phyloP scores from a whole-genome alignment of 2,329 filamentous ascomycete genomes.

The Bipolaris zeicola region DNA sequence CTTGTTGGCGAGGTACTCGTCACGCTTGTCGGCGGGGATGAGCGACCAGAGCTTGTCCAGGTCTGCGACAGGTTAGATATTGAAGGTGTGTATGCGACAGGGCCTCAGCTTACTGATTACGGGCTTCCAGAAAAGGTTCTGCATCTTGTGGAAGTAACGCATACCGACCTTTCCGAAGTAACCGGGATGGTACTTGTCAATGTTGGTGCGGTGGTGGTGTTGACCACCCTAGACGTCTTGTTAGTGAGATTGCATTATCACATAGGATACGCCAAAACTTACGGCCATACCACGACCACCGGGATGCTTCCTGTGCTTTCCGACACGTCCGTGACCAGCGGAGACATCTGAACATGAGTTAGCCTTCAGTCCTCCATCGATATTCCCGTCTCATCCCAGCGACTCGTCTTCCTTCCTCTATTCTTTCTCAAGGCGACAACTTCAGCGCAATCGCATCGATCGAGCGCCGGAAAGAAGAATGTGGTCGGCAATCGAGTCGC shows the following conservation, averaged over 20 bases:
- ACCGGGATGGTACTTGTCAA: slow-evolving; percentile 95
- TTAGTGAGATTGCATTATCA: not conserved
- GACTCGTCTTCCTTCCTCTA: not conserved
- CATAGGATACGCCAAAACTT: not conserved
- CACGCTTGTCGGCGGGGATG: slow-evolving; percentile 89
- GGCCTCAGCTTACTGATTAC: slow-evolving; percentile 5
- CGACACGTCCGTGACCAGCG: slow-evolving; percentile 85
- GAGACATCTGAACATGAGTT: not conserved
- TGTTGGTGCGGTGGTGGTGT: slow-evolving; percentile 96
- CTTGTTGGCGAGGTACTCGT: slow-evolving; percentile 85
- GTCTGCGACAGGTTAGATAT: slow-evolving; percentile 51
- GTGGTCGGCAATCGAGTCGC: not conserved
- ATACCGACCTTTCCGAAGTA: slow-evolving; percentile 88
- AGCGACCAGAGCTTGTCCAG: slow-evolving; percentile 99
- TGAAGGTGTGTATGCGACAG: not conserved
- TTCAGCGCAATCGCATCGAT: not conserved
- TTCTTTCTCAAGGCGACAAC: not conserved
- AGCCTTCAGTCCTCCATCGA: not conserved
- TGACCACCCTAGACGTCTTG: slow-evolving; percentile 71
- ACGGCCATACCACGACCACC: slow-evolving; percentile 69
- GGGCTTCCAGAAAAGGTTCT: slow-evolving; percentile 8
- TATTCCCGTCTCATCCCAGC: not conserved
- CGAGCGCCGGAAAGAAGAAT: not conserved
- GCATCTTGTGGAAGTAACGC: slow-evolving; percentile 77
- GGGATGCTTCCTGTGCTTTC: slow-evolving; percentile 94